Evolutionary conservation across 495 filamentous ascomycete genomes (phyloP).

Genomic region (Aspergillus incahuasiensis): DNA sequence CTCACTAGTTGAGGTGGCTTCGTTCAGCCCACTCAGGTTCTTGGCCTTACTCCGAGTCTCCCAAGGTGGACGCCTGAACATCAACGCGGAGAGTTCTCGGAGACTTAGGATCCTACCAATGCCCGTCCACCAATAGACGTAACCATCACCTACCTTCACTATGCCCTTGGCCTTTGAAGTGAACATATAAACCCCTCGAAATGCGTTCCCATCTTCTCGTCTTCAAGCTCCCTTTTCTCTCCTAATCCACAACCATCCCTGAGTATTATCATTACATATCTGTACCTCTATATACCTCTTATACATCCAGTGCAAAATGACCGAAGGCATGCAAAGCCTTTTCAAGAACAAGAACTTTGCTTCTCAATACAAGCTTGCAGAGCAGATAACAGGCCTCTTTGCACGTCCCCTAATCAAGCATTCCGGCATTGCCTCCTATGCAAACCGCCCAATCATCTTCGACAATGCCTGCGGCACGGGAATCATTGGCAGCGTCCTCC

Average conservation of each 20-base stretch:
- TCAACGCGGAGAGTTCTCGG: slow-evolving; percentile 18
- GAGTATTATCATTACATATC: too few relatives aligned
- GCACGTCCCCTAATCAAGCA: slow-evolving; percentile 28
- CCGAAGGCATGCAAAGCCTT: slow-evolving; percentile 9
- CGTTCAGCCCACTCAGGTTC: too few relatives aligned
- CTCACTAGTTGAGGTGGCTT: too few relatives aligned
- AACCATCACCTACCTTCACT: background rate
- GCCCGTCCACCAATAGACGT: background rate
- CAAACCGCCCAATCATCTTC: slow-evolving; percentile 24
- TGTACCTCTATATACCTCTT: background rate
- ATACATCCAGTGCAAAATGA: background rate
- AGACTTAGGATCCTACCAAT: slow-evolving; percentile 21
- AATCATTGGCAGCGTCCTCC: slow-evolving; percentile 29
- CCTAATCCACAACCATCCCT: too few relatives aligned
- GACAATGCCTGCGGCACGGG: slow-evolving; percentile 44
- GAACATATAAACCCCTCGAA: background rate
- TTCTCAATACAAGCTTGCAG: slow-evolving; percentile 28
- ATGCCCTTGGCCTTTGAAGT: background rate
- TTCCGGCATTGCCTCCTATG: slow-evolving; percentile 23
- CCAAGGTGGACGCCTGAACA: too few relatives aligned
- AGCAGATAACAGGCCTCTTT: slow-evolving; percentile 29
- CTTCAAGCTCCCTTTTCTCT: background rate
- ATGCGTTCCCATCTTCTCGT: background rate
- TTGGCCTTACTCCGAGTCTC: too few relatives aligned
- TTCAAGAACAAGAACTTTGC: slow-evolving; percentile 31